phyloP scores from a whole-genome alignment of 2,329 filamentous ascomycete species.

The Aspergillus melleus region DNA sequence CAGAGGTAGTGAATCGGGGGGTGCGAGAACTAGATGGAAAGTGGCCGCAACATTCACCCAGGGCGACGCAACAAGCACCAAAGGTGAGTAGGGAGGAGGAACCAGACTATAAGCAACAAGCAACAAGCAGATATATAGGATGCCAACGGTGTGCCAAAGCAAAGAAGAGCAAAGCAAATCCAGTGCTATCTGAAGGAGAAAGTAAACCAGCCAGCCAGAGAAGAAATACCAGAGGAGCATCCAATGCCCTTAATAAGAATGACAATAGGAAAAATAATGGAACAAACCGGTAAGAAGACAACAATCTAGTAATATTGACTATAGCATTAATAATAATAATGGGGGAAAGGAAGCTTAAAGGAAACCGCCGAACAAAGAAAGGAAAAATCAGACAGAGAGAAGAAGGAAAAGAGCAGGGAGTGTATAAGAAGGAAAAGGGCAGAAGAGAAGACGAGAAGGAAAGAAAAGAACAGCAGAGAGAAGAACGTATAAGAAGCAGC shows the following conservation, averaged over 20 bases:
- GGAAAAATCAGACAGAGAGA: neutral
- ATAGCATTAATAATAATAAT: slow-evolving; percentile 1
- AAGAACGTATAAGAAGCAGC: slow-evolving; percentile 5
- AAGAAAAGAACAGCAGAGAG: slow-evolving; percentile 2
- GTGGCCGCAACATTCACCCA: neutral
- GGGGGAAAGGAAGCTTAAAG: slow-evolving; percentile 1
- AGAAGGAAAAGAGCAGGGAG: neutral
- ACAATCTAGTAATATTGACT: neutral
- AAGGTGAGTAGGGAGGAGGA: neutral
- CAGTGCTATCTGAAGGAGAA: neutral
- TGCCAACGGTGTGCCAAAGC: neutral
- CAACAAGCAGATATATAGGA: slow-evolving; percentile 4
- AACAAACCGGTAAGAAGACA: neutral
- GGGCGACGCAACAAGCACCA: neutral
- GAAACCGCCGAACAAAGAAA: neutral
- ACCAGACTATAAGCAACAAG: neutral
- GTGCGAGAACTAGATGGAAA: neutral
- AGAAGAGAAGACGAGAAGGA: slow-evolving; percentile 2
- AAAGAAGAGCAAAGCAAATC: neutral
- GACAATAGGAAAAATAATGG: neutral
- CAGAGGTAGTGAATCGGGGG: neutral
- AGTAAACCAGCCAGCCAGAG: neutral
- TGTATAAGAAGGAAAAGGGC: neutral
- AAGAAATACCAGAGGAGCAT: neutral
- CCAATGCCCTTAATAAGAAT: neutral